phyloP scores from a whole-genome alignment of 208 protist genomes.

The Acanthamoeba lenticulata region DNA sequence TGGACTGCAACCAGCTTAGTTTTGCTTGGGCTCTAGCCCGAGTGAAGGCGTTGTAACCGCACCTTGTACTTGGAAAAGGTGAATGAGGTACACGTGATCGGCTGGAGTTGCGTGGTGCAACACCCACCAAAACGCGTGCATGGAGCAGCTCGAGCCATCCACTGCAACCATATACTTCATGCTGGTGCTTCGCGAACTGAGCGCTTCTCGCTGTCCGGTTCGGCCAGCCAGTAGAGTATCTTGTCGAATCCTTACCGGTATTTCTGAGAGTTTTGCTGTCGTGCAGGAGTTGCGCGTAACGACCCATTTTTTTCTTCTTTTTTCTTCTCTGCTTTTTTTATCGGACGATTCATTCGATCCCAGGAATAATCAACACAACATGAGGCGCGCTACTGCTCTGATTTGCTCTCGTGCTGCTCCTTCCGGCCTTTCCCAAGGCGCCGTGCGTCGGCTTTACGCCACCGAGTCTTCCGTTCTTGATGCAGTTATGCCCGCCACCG shows the following conservation, averaged over 20 bases:
- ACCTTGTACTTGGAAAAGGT: neutral
- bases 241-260: neutral
- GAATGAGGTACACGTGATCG: neutral
- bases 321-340: no score
- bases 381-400: neutral
- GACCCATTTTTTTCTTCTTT: no score
- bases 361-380: neutral
- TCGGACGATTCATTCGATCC: no score
- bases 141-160: neutral
- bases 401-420: neutral
- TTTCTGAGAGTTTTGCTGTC: no score
- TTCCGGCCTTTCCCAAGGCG: neutral
- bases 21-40: neutral
- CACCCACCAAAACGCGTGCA: constrained; percentile 4
- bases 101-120: neutral
- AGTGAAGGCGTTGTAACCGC: neutral
- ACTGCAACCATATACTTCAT: constrained; percentile 1
- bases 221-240: neutral
- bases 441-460: neutral
- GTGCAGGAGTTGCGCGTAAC: no score
- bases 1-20: neutral
- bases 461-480: neutral
- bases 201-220: neutral
- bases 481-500: neutral
- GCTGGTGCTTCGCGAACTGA: neutral